Conservation (phyloP, 2,329 filamentous ascomycete genomes). For the Exophiala aquamarina region DNA sequence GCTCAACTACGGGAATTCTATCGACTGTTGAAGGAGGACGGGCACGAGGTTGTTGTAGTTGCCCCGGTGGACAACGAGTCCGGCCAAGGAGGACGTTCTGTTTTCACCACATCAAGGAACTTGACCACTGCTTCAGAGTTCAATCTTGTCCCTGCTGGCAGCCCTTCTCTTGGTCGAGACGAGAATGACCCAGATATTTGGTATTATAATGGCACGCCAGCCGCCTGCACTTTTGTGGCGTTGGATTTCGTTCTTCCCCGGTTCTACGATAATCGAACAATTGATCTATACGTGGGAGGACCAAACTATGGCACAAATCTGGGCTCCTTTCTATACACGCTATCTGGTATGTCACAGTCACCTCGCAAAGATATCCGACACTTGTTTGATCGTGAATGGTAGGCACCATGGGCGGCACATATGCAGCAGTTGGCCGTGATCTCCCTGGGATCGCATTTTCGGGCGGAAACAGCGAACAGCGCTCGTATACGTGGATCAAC, state of each 20-base stretch:
- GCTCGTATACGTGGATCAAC: conserved; percentile 47
- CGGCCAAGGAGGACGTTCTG: conserved; percentile 45
- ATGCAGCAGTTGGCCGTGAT: conserved; percentile 50
- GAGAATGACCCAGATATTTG: conserved; percentile 55
- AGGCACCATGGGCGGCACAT: conserved; percentile 46
- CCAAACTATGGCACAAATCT: conserved; percentile 58
- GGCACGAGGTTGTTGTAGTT: conserved; percentile 45
- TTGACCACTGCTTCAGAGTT: conserved; percentile 46
- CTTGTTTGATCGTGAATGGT: no score
- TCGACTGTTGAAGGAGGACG: conserved; percentile 36
- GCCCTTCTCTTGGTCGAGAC: conserved; percentile 52
- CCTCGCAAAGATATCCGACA: no score
- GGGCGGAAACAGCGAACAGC: conserved; percentile 42
- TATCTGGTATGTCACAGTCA: conserved; percentile 47
- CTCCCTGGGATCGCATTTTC: conserved; percentile 54
- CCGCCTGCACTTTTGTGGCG: conserved; percentile 56
- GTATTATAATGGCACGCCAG: conserved; percentile 62
- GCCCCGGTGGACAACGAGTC: conserved; percentile 45
- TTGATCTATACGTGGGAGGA: conserved; percentile 56
- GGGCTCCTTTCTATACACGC: conserved; percentile 55
- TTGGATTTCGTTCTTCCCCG: conserved; percentile 57
- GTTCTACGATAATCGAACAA: conserved; percentile 48
- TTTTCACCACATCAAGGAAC: conserved; percentile 45
- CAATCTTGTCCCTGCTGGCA: conserved; percentile 47
- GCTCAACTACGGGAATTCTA: conserved; percentile 45